Evolutionary conservation across 2,329 filamentous ascomycete species (phyloP).

Genomic region (Calonectria hongkongensis): DNA sequence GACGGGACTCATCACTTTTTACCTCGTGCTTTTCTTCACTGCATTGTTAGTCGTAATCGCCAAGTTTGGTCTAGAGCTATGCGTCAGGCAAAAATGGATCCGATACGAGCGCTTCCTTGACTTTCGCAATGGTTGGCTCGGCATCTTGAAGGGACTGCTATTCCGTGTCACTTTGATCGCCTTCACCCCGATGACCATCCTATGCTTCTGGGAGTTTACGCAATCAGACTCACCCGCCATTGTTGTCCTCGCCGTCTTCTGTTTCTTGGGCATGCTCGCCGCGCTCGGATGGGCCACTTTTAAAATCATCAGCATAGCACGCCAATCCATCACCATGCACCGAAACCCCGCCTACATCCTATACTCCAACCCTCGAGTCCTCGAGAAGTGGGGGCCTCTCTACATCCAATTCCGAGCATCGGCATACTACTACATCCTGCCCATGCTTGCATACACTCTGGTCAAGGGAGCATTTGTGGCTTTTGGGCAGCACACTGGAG

Average conservation of each 20-base stretch:
- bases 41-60: constrained; percentile 83
- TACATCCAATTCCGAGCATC: constrained; percentile 98
- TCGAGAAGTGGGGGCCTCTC: constrained; percentile 98
- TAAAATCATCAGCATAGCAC: constrained; percentile 79
- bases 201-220: constrained; percentile 96
- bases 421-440: constrained; percentile 95
- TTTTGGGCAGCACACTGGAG: constrained; percentile 81
- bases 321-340: constrained; percentile 88
- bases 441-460: constrained; percentile 84
- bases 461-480: constrained; percentile 93
- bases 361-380: constrained; percentile 90
- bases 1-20: constrained; percentile 92
- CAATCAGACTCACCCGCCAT: constrained; percentile 88
- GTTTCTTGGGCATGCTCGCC: constrained; percentile 85
- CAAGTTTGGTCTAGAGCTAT: constrained; percentile 86
- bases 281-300: constrained; percentile 89
- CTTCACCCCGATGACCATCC: constrained; percentile 90
- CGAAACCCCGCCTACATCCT: constrained; percentile 97
- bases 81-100: constrained; percentile 84
- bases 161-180: constrained; percentile 93
- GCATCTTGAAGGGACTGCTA: constrained; percentile 92
- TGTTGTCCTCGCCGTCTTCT: constrained; percentile 90
- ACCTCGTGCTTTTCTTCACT: constrained; percentile 85
- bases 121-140: constrained; percentile 95
- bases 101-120: constrained; percentile 90